Conservation (phyloP, 2,329 filamentous ascomycete species). For the Exophiala sideris region DNA sequence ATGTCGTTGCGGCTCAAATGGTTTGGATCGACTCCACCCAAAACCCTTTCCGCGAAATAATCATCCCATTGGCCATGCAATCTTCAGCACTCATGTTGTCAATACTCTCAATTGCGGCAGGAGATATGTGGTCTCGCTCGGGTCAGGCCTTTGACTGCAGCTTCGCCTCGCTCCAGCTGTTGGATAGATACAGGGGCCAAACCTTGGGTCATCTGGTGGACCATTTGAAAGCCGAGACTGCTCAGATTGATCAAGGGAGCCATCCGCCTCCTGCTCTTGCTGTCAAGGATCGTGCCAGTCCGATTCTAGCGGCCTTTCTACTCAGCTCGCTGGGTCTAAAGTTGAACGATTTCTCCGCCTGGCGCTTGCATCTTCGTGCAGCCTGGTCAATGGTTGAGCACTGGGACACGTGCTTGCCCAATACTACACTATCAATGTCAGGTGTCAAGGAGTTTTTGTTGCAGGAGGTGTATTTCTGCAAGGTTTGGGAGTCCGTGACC, state of each 20-base stretch:
- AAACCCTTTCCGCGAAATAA: background rate
- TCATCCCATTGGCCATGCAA: background rate
- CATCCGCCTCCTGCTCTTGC: background rate
- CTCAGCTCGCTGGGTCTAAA: background rate
- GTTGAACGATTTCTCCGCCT: background rate
- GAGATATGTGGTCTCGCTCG: background rate
- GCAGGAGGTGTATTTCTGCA: slow-evolving; percentile 3
- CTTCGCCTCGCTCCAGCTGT: background rate
- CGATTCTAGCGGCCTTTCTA: slow-evolving; percentile 1
- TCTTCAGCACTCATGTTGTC: background rate
- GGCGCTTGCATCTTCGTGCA: background rate
- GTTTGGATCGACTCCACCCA: background rate
- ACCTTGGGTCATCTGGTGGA: background rate
- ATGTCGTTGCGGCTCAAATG: background rate
- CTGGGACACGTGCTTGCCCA: background rate
- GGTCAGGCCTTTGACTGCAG: background rate
- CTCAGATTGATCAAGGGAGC: background rate
- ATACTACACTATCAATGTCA: background rate
- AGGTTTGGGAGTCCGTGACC: slow-evolving; percentile 1
- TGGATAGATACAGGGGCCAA: background rate
- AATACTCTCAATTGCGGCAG: background rate
- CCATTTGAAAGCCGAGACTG: background rate
- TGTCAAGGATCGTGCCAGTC: background rate
- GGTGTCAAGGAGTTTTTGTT: background rate
- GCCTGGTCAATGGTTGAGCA: slow-evolving; percentile 3